Evolutionary conservation across 108 stramenopile species (phyloP), one percentile per base, ranked within the genome.

Genomic region (Pseudonitzschia multistriata): DNA sequence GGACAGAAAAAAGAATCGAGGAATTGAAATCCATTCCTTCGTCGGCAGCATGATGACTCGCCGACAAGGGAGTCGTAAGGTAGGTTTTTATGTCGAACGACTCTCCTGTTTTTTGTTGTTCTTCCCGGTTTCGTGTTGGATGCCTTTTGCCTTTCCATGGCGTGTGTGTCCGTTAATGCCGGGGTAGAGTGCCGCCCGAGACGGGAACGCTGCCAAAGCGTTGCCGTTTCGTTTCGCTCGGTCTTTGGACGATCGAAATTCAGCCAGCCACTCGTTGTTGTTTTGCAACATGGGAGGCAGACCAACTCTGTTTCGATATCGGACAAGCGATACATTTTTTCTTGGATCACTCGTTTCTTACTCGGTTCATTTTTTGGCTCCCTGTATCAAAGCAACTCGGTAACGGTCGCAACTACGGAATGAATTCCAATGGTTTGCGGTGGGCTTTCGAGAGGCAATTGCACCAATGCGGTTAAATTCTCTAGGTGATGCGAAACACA

Each of bases 101-200:
- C 21, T 52, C 3, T 52, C 50, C 22, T 1, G 19, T 24, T 52
- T 2, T 52, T 11, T 52, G 11, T 52, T 52, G 2, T 52, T 24
- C 25, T 52, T 52, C 50, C 50, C 50, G 50, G 50, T 19, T 24
- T 52, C 50, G 50, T 52, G 50, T 52, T 52, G 50, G 50, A 52
- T 52, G 50, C 50, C 50, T 19, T 10, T 52, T 5, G 50, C 50
- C 8, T 24, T 25, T 2, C 19, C 50, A 52, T 10, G 22, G 50
- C 50, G 2, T 19, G 50, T 52, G 50, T 25, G 25, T 52, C 50
- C 50, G 50, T 52, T 52, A 52, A n/a, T 52, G 25, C 24, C 50
- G 50, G 50, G 50, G 24, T 52, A 52, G 22, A 52, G 3, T 52
- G 19, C 50, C 19, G 24, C 24, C 24, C 50, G 19, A 52, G 22